A percentile compares a stretch with the other conserved stretches of the same genome.
Conservation (phyloP, 257 asterid species). For the Petunia secreta region DNA sequence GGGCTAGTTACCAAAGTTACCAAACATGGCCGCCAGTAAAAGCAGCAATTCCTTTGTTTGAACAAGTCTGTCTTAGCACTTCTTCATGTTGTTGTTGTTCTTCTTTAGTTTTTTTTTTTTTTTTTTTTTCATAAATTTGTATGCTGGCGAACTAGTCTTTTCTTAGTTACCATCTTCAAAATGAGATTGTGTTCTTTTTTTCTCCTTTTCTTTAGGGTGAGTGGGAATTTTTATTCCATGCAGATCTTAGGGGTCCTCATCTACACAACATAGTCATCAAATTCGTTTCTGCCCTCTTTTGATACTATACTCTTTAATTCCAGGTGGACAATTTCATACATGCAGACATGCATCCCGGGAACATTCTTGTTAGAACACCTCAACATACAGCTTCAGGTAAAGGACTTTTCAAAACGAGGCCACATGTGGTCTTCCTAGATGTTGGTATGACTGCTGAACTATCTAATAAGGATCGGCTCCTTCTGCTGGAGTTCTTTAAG, state of each 20-base stretch:
- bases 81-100: too few relatives aligned
- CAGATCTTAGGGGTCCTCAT: neutral
- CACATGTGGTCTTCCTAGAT: conserved; percentile 87
- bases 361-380: conserved; percentile 74
- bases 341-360: conserved; percentile 99
- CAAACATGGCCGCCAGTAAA: neutral
- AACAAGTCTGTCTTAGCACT: neutral
- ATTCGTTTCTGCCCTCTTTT: conserved; percentile 19
- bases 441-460: conserved; percentile 99
- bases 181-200: neutral
- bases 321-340: conserved; percentile 93
- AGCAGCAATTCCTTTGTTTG: conserved; percentile 1
- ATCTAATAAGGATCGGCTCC: conserved; percentile 67
- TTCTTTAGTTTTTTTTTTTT: neutral
- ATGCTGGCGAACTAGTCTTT: neutral
- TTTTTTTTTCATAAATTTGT: neutral
- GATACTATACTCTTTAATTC: conserved; percentile 28
- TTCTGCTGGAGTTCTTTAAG: conserved; percentile 78
- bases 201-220: conserved; percentile 16
- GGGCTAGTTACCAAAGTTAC: neutral
- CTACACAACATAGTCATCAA: neutral
- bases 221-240: conserved; percentile 1
- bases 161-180: neutral
- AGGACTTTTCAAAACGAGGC: conserved; percentile 66
- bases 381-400: conserved; percentile 45